Conservation (phyloP, 257 asterid species). For the Solanum chilense region DNA sequence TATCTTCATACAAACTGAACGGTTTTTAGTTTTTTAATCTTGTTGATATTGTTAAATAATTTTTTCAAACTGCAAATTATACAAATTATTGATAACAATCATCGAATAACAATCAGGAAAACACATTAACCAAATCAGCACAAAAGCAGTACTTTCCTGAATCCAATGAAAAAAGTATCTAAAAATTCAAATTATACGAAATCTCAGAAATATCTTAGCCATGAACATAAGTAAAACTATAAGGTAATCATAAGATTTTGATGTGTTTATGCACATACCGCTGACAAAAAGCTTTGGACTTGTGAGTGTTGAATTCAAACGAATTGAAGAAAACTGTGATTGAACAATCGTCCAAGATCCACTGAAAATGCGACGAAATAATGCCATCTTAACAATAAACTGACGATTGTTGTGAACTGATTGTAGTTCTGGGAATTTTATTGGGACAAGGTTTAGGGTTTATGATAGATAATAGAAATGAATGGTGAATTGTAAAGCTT, state of each 20-base stretch:
- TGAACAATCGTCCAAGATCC: constrained; percentile 33
- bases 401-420: neutral
- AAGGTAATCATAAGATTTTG: neutral
- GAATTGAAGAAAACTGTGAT: constrained; percentile 41
- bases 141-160: neutral
- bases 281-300: constrained; percentile 80
- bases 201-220: neutral
- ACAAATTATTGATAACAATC: no score
- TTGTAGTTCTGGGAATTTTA: neutral
- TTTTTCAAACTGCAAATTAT: neutral
- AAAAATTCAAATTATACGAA: neutral
- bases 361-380: constrained; percentile 33
- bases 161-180: neutral
- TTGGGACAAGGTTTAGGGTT: neutral
- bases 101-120: neutral
- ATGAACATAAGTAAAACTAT: neutral
- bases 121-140: neutral
- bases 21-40: neutral
- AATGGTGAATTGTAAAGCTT: neutral
- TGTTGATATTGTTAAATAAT: no score
- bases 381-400: constrained; percentile 30
- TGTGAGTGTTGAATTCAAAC: constrained; percentile 68
- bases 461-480: neutral
- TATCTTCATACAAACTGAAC: neutral
- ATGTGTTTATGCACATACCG: constrained; percentile 28